Conservation (phyloP, 345 rosid genomes). For the Murraya paniculata region DNA sequence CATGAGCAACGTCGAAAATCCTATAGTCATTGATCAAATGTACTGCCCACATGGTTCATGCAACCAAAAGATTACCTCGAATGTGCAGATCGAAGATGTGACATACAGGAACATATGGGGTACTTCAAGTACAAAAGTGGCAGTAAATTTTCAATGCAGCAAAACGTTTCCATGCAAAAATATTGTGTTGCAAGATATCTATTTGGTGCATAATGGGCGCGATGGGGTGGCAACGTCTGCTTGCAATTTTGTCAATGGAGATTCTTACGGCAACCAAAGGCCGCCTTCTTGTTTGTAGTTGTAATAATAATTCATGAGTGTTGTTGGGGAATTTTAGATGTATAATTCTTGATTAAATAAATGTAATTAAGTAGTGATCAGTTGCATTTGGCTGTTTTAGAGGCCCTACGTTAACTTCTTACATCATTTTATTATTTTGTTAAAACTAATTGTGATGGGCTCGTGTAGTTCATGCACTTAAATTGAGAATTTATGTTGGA, state of each 20-base stretch:
- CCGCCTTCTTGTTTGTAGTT: slow-evolving; percentile 29
- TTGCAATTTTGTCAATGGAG: slow-evolving; percentile 22
- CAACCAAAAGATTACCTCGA: slow-evolving; percentile 18
- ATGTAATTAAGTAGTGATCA: no score
- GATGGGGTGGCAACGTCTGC: background rate
- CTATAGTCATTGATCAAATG: slow-evolving; percentile 42
- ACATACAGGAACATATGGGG: slow-evolving; percentile 33
- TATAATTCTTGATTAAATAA: background rate
- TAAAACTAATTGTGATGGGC: no score
- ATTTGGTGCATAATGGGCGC: background rate
- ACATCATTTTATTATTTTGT: no score
- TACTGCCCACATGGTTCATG: slow-evolving; percentile 34
- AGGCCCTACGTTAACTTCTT: no score
- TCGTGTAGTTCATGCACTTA: no score
- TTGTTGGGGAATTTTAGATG: background rate
- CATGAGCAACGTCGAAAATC: slow-evolving; percentile 45
- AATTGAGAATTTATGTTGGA: no score
- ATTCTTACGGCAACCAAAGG: slow-evolving; percentile 11
- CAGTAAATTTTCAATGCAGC: slow-evolving; percentile 28
- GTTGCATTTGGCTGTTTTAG: no score
- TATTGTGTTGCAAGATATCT: slow-evolving; percentile 16
- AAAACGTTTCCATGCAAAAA: slow-evolving; percentile 13
- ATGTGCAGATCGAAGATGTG: slow-evolving; percentile 28
- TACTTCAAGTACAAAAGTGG: slow-evolving; percentile 19
- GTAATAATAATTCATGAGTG: no score